Evolutionary conservation across 202 grass and related monocot species (phyloP).

Genomic region (Musa balbisiana): DNA sequence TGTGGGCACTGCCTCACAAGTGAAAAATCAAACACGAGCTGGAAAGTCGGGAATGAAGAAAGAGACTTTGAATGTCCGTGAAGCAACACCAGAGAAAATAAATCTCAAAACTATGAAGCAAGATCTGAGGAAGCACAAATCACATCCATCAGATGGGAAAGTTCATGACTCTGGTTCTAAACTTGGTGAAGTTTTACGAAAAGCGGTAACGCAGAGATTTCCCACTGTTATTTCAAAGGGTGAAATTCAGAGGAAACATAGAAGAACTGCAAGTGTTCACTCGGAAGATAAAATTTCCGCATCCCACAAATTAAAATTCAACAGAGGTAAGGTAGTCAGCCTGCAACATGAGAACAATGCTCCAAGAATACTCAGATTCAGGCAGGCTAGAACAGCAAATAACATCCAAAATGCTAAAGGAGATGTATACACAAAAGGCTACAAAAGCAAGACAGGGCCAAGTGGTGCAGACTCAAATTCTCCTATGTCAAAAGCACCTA

Average conservation of each 20-base stretch:
- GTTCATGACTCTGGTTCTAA: neutral
- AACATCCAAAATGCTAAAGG: constrained; percentile 14
- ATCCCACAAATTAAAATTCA: constrained; percentile 51
- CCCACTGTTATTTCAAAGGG: constrained; percentile 23
- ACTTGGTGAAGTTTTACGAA: constrained; percentile 10
- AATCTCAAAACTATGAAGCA: constrained; percentile 29
- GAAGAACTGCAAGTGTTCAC: constrained; percentile 19
- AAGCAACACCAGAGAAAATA: constrained; percentile 30
- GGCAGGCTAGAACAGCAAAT: constrained; percentile 21
- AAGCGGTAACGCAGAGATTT: neutral
- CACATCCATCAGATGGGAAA: neutral
- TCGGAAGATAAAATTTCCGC: constrained; percentile 3
- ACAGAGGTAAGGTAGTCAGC: constrained; percentile 47
- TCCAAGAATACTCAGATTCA: constrained; percentile 46
- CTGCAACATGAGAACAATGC: constrained; percentile 26
- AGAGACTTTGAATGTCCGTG: constrained; percentile 32
- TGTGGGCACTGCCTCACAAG: constrained; percentile 22
- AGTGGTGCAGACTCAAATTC: neutral
- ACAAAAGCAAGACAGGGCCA: constrained; percentile 21
- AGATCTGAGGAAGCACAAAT: constrained; percentile 31
- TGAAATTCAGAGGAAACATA: constrained; percentile 13
- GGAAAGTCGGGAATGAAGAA: constrained; percentile 24
- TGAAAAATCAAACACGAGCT: constrained; percentile 28
- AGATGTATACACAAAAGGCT: neutral
- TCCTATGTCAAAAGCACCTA: constrained; percentile 28